A percentile compares a stretch with the other conserved stretches of the same genome.
Evolutionary conservation across 176 grass and related monocot species (phyloP).

Genomic region (Dactylis glomerata): DNA sequence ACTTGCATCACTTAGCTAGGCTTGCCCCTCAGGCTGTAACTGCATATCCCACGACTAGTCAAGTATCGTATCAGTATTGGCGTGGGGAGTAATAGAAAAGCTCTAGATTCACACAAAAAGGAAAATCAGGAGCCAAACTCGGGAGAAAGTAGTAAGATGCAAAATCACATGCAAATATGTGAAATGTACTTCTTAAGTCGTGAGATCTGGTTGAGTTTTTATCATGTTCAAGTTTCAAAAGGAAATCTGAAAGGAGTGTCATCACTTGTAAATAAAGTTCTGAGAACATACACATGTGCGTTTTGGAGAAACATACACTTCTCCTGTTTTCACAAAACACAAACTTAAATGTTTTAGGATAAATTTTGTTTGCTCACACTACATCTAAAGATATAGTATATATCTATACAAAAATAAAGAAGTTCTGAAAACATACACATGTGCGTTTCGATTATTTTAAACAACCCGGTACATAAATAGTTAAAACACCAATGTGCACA

Average conservation of each 20-base stretch:
- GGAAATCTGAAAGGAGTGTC: background rate
- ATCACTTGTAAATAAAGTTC: too few species aligned
- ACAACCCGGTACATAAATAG: background rate
- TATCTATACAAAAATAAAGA: too few species aligned
- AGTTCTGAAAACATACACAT: too few species aligned
- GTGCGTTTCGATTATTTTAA: background rate
- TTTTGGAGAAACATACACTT: too few species aligned
- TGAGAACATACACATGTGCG: too few species aligned
- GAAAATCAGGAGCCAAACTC: background rate
- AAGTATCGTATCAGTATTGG: too few species aligned
- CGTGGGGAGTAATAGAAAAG: background rate
- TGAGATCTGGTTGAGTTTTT: background rate
- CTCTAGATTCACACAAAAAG: too few species aligned
- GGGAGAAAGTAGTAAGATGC: background rate
- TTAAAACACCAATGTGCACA: background rate
- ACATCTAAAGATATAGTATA: too few species aligned
- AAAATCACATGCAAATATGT: background rate
- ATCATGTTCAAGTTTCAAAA: background rate
- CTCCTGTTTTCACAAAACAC: too few species aligned
- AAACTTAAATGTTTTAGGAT: too few species aligned
- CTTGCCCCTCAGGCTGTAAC: background rate
- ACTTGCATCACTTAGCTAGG: background rate
- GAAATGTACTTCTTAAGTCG: background rate
- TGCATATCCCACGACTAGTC: too few species aligned
- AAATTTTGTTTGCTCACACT: too few species aligned